phyloP scores from a whole-genome alignment of 2,329 filamentous ascomycete genomes.

The Aspergillus chevalieri region DNA sequence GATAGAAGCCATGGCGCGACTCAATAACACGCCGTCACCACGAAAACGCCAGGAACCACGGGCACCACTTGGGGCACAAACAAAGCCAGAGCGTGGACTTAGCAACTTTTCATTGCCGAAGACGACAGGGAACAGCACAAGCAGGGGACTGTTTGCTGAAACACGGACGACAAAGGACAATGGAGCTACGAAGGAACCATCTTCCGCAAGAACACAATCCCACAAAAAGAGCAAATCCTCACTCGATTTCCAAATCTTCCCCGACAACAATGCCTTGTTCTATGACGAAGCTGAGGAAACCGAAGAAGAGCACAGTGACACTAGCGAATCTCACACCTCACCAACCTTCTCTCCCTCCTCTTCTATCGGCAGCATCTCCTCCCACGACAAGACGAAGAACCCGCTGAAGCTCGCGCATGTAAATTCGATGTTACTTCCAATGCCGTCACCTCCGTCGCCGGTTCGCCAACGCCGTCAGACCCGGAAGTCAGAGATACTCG shows the following conservation, averaged over 20 bases:
- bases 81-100: neutral
- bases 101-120: neutral
- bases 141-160: constrained; percentile 1
- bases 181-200: constrained; percentile 6
- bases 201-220: constrained; percentile 8
- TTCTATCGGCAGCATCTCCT: neutral
- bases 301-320: neutral
- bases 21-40: constrained; percentile 1
- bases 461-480: constrained; percentile 12
- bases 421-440: constrained; percentile 29
- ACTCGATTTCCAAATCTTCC: constrained; percentile 25
- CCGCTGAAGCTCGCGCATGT: constrained; percentile 25
- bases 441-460: constrained; percentile 15
- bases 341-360: constrained; percentile 2
- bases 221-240: constrained; percentile 15
- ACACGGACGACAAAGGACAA: constrained; percentile 4
- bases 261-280: constrained; percentile 17
- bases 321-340: neutral
- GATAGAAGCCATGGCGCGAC: neutral
- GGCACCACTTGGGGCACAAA: neutral
- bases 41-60: neutral
- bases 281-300: constrained; percentile 10
- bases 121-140: constrained; percentile 6
- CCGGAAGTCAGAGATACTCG: constrained; percentile 22
- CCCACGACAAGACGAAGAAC: constrained; percentile 16